Base-by-base conservation (phyloP, 2,329 filamentous ascomycete species). In the Microdochium nivale region DNA sequence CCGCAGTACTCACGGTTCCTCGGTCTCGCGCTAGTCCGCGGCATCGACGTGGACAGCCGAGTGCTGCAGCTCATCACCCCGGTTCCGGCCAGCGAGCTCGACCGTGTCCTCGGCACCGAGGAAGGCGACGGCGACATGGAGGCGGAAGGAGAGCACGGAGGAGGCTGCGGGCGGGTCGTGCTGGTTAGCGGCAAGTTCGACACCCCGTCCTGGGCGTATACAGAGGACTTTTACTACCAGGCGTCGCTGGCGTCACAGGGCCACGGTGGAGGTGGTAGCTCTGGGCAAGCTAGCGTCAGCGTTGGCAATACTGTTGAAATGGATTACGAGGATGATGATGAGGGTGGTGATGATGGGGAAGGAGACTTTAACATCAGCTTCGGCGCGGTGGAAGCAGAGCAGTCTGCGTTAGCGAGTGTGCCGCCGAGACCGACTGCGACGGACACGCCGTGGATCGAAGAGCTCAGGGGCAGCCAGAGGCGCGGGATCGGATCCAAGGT, bases 111-210 rank as follows among this genome's bases (percentile, higher is more conserved):
- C 9, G n/a, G n/a, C 13, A 13, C 23, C 24, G 44, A 30, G 25
- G 24, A 19, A 23, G 43, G 43, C 7, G 43, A n/a, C 7, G 76
- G 75, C 0, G 69, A 73, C 30, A 68, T n/a, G n/a, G n/a, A n/a
- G n/a, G n/a, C n/a, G n/a, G n/a, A n/a, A n/a, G n/a, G n/a, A 30
- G 27, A 11, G 27, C 27, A 30, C 5, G 27, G 11, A 30, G 27
- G 27, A 11, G 27, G 27, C 27, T 11, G n/a, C n/a, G n/a, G 27
- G 27, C 27, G 74, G 16, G 68, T 88, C 16, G 77, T 88, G 2
- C 71, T 90, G 3, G 76, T 89, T 1, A 78, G 83, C 51, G 86
- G 86, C 2, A 84, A 79, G 57, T 80, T 87, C 51, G 86, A 89
- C 59, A 69, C 79, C 1, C 84, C 86, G 0, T 81, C 75, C 2